Evolutionary conservation across 257 asterid genomes (phyloP).

Genomic region (Salvia miltiorrhiza): DNA sequence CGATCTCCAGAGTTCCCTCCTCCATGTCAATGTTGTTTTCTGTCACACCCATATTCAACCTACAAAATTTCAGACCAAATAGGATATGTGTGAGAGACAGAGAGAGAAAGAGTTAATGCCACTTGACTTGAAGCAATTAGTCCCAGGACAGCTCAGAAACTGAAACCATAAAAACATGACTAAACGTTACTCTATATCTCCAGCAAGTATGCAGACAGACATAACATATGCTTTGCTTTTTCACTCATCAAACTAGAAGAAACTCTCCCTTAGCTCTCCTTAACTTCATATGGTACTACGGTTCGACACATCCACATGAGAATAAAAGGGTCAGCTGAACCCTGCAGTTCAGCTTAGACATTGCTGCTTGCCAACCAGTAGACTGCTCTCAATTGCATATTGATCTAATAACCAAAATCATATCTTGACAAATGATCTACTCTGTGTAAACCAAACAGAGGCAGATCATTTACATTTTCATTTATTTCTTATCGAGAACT

Average conservation of each 20-base stretch:
- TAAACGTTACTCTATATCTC: not conserved
- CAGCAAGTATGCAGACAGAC: not conserved
- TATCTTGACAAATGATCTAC: not conserved
- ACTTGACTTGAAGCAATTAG: slow-evolving; percentile 15
- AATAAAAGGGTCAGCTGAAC: not conserved
- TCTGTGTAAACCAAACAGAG: not conserved
- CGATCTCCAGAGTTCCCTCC: slow-evolving; percentile 83
- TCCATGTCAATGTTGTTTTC: slow-evolving; percentile 52
- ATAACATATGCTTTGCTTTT: not conserved
- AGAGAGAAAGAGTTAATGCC: not conserved
- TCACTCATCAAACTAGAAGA: not conserved
- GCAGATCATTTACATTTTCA: not conserved
- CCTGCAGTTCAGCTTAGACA: slow-evolving; percentile 8
- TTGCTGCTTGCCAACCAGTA: not conserved
- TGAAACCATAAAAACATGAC: not conserved
- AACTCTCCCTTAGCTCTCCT: not conserved
- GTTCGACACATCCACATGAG: slow-evolving; percentile 3
- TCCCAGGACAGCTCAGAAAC: not conserved
- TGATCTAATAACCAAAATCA: not conserved
- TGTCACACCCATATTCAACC: slow-evolving; percentile 52
- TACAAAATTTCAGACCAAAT: slow-evolving; percentile 20
- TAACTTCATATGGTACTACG: not conserved
- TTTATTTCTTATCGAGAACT: not conserved
- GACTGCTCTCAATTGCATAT: not conserved
- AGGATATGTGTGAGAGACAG: not conserved